Base-by-base conservation (phyloP, 805 yeast species). In the Zygotorulaspora sp. region DNA sequence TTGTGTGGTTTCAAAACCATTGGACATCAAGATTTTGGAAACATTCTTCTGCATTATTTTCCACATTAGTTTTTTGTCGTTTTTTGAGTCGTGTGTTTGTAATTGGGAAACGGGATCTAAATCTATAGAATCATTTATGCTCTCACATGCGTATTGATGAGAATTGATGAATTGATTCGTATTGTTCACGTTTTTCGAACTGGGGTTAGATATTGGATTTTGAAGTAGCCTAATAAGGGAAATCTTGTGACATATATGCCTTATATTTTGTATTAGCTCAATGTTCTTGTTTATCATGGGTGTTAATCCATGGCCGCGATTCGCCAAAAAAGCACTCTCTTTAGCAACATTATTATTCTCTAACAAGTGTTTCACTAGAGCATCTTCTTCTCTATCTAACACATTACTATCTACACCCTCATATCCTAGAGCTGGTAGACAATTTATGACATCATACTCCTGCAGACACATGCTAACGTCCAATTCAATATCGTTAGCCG, bases 181-280 rank as follows among this genome's bases (percentile, higher is more conserved):
- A 31, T 51, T 51, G 20, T 37, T 42, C 9, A 29, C 19, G 13
- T 27, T 31, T 29, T 41, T 48, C 2, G 47, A 35, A 26, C 23
- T 47, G 30, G 52, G 57, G 12, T 48, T 21, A 17, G 44, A 50
- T 12, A 45, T 27, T 7, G 63, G 54, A 23, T 42, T 59, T 62
- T 92, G 97, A 82, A 92, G 82, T 55, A 89, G 89, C 48, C 96
- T 71, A 41, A 92, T 85, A 33, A 88, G 66, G 4, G 90, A 80
- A 14, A 92, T 85, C 58, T 89, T 89, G 64, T 87, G 84, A 57
- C 97, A 89, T 3, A 86, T 71, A 47, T 80, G 83, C 41, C 98
- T 69, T 23, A 92, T 83, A 49, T 87, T 87, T 63, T 90, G 97
- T 71, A 92, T 85, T 46, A 82, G 75, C 1, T 70, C 65, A 30